These are phyloP conservation scores for Microcos paniculata DNA, from an alignment of 345 rosid species.

Conservation along the genomic window DNA sequence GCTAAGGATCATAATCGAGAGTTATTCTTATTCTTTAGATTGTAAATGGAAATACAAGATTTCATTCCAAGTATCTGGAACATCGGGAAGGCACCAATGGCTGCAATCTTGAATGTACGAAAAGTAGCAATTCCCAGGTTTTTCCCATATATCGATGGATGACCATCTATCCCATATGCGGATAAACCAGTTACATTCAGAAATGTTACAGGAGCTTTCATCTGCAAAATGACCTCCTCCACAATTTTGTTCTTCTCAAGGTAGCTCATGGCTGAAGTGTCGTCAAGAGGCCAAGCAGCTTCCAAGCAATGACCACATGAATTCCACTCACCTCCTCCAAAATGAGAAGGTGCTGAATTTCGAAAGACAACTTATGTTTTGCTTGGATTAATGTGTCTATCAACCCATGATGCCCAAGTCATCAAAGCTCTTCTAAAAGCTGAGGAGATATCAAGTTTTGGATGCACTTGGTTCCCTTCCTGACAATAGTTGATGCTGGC, in stretches of 20 bases:
- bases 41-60: conserved; percentile 63
- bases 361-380: conserved; percentile 82
- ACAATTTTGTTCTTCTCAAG: conserved; percentile 51
- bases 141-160: conserved; percentile 69
- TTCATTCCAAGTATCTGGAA: conserved; percentile 91
- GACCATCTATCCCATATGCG: conserved; percentile 65
- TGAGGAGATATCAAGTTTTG: conserved; percentile 61
- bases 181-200: conserved; percentile 68
- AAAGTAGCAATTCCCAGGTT: conserved; percentile 34
- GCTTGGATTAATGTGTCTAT: conserved; percentile 55
- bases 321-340: conserved; percentile 92
- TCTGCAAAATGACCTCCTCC: conserved; percentile 55
- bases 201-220: conserved; percentile 67
- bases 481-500: conserved; percentile 95
- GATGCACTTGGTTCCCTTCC: conserved; percentile 71
- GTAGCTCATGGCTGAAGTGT: conserved; percentile 26
- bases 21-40: conserved; percentile 11
- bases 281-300: conserved; percentile 56
- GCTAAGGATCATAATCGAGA: background rate
- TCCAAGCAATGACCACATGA: conserved; percentile 82
- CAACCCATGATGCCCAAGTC: conserved; percentile 95
- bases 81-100: conserved; percentile 97
- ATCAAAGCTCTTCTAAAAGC: conserved; percentile 78
- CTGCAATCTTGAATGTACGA: conserved; percentile 77
- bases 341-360: conserved; percentile 82